Percentiles rank a stretch among this genome's conserved stretches.
Conservation (phyloP, 2,329 filamentous ascomycete genomes). For the Plenodomus tracheiphilus region DNA sequence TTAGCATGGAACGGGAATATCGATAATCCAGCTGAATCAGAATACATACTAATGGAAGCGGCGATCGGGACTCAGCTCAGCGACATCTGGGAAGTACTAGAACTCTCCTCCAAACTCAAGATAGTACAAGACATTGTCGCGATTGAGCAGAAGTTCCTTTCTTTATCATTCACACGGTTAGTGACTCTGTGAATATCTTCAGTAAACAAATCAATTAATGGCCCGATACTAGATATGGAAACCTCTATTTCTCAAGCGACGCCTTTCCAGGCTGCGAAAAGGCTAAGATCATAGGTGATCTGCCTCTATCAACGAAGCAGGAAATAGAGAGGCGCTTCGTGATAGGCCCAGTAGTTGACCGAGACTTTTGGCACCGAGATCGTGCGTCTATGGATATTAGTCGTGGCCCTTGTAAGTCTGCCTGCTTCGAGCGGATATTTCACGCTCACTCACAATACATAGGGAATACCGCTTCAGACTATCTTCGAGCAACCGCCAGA, state of each 20-base stretch:
- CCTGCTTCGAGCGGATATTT: constrained; percentile 5
- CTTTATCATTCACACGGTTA: constrained; percentile 41
- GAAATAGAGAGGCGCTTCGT: constrained; percentile 36
- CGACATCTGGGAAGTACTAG: constrained; percentile 34
- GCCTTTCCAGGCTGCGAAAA: constrained; percentile 34
- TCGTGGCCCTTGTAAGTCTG: constrained; percentile 47
- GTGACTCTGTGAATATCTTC: too few relatives aligned
- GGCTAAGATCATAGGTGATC: constrained; percentile 29
- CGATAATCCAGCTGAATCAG: constrained; percentile 24
- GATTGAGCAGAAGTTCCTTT: constrained; percentile 45
- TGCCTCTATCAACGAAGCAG: constrained; percentile 34
- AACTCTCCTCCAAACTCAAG: constrained; percentile 25
- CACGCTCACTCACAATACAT: constrained; percentile 6
- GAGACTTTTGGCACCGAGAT: constrained; percentile 42
- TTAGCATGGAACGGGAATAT: constrained; percentile 20
- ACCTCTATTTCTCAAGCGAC: constrained; percentile 43
- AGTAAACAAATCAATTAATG: too few relatives aligned
- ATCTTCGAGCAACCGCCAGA: constrained; percentile 34
- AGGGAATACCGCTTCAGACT: constrained; percentile 43
- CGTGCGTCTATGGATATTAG: constrained; percentile 41
- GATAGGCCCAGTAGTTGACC: constrained; percentile 44
- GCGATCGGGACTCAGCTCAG: constrained; percentile 35
- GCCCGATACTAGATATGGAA: constrained; percentile 44
- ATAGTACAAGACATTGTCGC: constrained; percentile 42
- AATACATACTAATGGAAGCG: constrained; percentile 27